Conservation (phyloP, 805 yeast genomes). For the Saccharomyces kudriavzevii region DNA sequence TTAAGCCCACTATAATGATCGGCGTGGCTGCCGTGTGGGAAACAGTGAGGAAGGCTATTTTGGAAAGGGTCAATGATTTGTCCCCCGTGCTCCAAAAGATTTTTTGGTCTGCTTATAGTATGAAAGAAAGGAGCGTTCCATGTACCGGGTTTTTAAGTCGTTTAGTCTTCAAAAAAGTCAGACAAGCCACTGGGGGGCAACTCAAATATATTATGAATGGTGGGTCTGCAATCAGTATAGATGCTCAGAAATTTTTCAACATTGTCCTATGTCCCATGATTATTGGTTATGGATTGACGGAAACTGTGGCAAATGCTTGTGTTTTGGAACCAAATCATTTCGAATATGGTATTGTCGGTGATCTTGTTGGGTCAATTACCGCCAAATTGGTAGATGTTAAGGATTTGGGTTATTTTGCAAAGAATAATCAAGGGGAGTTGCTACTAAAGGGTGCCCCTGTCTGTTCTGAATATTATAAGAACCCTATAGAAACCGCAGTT, state of each 20-base stretch:
- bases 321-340: slow-evolving; percentile 53
- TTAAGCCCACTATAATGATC: slow-evolving; percentile 89
- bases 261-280: slow-evolving; percentile 78
- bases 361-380: slow-evolving; percentile 72
- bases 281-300: slow-evolving; percentile 94
- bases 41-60: slow-evolving; percentile 83
- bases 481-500: slow-evolving; percentile 67
- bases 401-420: slow-evolving; percentile 85
- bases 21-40: slow-evolving; percentile 99
- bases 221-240: slow-evolving; percentile 80
- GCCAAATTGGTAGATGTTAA: slow-evolving; percentile 84
- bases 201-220: slow-evolving; percentile 72
- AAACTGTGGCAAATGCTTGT: slow-evolving; percentile 84
- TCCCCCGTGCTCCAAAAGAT: slow-evolving; percentile 65
- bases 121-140: slow-evolving; percentile 72
- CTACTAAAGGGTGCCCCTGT: slow-evolving; percentile 70
- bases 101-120: slow-evolving; percentile 81
- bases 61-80: slow-evolving; percentile 60
- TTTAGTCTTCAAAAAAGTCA: slow-evolving; percentile 76
- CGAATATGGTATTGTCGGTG: slow-evolving; percentile 74
- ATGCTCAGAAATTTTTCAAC: slow-evolving; percentile 75
- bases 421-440: slow-evolving; percentile 89
- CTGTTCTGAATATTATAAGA: slow-evolving; percentile 69
- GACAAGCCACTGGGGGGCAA: slow-evolving; percentile 91
- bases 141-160: slow-evolving; percentile 59